Percentiles rank a stretch among this genome's conserved stretches.
Evolutionary conservation across 2,329 filamentous ascomycete genomes (phyloP).

Genomic region (Neonectria ditissima): DNA sequence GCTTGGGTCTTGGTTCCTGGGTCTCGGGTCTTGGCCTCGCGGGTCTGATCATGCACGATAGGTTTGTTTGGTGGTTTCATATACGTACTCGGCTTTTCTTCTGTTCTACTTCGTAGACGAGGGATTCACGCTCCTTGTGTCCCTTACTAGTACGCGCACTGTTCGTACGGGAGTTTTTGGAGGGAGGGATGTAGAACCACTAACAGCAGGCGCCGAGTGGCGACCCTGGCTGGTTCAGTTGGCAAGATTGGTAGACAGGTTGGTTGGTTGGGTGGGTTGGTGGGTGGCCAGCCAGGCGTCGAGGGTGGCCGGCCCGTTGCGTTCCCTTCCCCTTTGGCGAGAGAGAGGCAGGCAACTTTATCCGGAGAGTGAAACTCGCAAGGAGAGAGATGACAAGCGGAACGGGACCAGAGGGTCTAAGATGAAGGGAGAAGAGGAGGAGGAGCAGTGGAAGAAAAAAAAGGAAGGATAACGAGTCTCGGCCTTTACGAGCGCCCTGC

Average conservation of each 20-base stretch:
- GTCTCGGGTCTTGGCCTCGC: conserved; percentile 7
- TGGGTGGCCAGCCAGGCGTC: conserved; percentile 17
- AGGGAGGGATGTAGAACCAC: conserved; percentile 14
- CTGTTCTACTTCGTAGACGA: neutral
- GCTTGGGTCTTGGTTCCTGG: conserved; percentile 7
- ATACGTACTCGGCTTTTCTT: conserved; percentile 18
- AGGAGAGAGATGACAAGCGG: conserved; percentile 8
- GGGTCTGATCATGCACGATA: conserved; percentile 25
- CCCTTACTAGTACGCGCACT: neutral
- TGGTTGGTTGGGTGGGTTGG: neutral
- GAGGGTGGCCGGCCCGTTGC: conserved; percentile 21
- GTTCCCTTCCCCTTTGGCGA: conserved; percentile 22
- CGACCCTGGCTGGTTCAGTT: conserved; percentile 23
- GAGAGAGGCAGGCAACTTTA: conserved; percentile 24
- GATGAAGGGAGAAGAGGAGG: neutral
- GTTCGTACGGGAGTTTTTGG: neutral
- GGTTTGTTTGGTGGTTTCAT: conserved; percentile 20
- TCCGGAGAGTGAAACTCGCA: conserved; percentile 16
- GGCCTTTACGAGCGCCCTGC: conserved; percentile 8
- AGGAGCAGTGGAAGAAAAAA: neutral
- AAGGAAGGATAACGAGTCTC: conserved; percentile 2
- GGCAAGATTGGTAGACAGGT: neutral
- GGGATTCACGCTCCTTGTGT: neutral
- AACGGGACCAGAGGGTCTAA: neutral
- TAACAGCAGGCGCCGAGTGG: conserved; percentile 26